Percentiles rank a stretch among this genome's conserved stretches.
phyloP scores from a whole-genome alignment of 129 eudicot genomes.

The Chrysanthemum makinoi region DNA sequence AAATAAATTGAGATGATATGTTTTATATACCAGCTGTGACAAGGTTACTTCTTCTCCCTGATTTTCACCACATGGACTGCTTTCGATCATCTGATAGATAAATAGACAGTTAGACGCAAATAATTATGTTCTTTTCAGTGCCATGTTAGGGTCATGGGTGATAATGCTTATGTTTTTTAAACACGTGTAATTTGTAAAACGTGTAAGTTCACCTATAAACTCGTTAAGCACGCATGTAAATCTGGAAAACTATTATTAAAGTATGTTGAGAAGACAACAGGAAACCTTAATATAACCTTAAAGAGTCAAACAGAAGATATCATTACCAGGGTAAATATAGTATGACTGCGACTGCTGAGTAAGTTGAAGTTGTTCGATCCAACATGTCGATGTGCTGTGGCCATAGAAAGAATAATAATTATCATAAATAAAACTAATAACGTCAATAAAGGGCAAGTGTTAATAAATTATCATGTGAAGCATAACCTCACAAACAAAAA shows the following conservation, averaged over 20 bases:
- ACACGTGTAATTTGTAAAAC: constrained; percentile 1
- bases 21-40: constrained; percentile 64
- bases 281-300: background rate
- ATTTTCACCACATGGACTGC: constrained; percentile 74
- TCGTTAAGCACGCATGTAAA: background rate
- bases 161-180: background rate
- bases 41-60: constrained; percentile 67
- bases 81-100: constrained; percentile 68
- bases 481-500: constrained; percentile 4
- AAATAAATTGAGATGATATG: constrained; percentile 4
- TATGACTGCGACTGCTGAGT: constrained; percentile 92
- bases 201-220: constrained; percentile 15
- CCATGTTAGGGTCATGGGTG: background rate
- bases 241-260: constrained; percentile 1
- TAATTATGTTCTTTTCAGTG: constrained; percentile 2
- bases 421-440: background rate
- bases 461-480: background rate
- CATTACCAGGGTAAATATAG: constrained; percentile 83
- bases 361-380: constrained; percentile 87
- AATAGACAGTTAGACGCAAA: constrained; percentile 13
- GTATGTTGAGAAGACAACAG: background rate
- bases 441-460: background rate
- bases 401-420: constrained; percentile 17
- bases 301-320: constrained; percentile 6
- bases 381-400: constrained; percentile 85